Base-by-base conservation (phyloP, 192 early-diverging fungal species). In the Umbelopsis sp. region DNA sequence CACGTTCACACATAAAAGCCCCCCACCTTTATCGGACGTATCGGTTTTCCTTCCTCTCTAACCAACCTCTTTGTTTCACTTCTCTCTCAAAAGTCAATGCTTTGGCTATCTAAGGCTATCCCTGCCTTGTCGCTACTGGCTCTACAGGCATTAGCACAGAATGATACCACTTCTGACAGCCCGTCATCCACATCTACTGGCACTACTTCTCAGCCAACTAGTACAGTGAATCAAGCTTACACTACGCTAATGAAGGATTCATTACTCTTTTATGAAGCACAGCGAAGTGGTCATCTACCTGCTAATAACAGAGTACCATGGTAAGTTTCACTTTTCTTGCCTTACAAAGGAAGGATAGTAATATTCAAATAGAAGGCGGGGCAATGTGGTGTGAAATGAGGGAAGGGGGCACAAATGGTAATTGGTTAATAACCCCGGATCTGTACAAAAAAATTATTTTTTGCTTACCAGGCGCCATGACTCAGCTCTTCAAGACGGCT, bases 231-330 rank as follows among this genome's bases (percentile, higher is more conserved):
- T 45, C 31, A 47, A 11, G 50, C 76, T 59, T 80, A 80, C 53
- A 25, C 68, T 22, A 44, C 54, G 0, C 38, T 88, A 21, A 52
- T 88, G 26, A 77, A 80, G 65, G 76, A 84, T 38, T 80, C 81
- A 4, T 53, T 88, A 11, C 72, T 76, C 62, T 88, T 88, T 65
- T 88, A 85, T 66, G 86, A 88, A 69, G 86, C 86, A 12, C 84
- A 86, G 59, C 71, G 83, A 50, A 80, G 83, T 54, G 86, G 86
- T 22, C 80, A 77, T 20, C 69, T 88, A 4, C 78, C 83, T 17
- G 34, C 77, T n/a, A 71, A 84, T 52, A 84, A 86, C 45, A 74
- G 86, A 71, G 80, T 88, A 17, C 43, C 71, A 20, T 88, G 86
- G 83, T 80, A 80, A 68, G 66, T 56, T 21, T n/a, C n/a, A 21